These are phyloP conservation scores for Penicillium silybi DNA, from an alignment of 495 filamentous ascomycete species.

Conservation along the genomic window DNA sequence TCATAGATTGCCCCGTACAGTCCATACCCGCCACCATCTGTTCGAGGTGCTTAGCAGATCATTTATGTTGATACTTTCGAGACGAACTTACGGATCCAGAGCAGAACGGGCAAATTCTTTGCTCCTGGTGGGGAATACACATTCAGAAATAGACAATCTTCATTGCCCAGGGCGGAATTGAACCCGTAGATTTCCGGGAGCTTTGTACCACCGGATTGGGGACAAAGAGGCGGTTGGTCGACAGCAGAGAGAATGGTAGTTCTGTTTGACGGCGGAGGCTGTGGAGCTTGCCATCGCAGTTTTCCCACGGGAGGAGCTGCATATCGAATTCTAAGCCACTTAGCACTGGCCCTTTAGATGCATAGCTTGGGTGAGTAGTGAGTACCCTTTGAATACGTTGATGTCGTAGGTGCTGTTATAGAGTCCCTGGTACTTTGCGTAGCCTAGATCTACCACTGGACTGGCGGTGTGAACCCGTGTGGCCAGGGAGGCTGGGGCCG, in stretches of 20 bases:
- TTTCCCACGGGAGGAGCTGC: constrained; percentile 35
- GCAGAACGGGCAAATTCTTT: constrained; percentile 1
- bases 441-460: constrained; percentile 18
- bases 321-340: constrained; percentile 30
- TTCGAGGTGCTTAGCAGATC: not conserved
- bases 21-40: constrained; percentile 12
- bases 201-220: constrained; percentile 15
- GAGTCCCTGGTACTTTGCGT: constrained; percentile 19
- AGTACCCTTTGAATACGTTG: constrained; percentile 25
- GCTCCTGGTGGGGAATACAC: constrained; percentile 60
- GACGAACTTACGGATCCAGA: constrained; percentile 11
- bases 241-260: constrained; percentile 3
- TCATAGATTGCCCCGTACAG: constrained; percentile 9
- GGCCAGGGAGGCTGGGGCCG: not conserved
- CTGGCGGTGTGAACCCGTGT: not conserved
- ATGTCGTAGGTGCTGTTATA: constrained; percentile 13
- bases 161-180: constrained; percentile 22
- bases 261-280: constrained; percentile 14
- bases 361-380: not conserved
- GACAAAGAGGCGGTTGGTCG: constrained; percentile 10
- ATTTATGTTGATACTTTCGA: not conserved
- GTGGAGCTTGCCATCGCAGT: constrained; percentile 34
- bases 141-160: constrained; percentile 69
- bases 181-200: constrained; percentile 7
- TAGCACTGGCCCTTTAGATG: not conserved